A percentile compares a stretch with the other conserved stretches of the same genome.
phyloP scores from a whole-genome alignment of 345 rosid species.

The Draba incana region DNA sequence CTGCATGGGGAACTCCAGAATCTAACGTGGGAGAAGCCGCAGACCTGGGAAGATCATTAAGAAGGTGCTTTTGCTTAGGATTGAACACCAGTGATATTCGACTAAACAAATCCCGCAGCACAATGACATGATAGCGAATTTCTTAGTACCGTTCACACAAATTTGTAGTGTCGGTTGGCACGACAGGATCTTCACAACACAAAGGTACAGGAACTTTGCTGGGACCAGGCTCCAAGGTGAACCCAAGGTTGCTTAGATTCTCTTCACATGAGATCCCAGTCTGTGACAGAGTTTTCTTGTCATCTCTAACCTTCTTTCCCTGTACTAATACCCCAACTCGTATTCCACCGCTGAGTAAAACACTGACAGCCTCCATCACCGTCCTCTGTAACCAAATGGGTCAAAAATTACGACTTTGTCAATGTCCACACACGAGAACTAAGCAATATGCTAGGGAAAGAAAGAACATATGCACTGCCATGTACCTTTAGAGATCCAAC shows the following conservation, averaged over 20 bases:
- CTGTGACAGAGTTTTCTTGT: slow-evolving; percentile 69
- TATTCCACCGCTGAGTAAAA: slow-evolving; percentile 72
- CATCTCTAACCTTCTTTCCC: slow-evolving; percentile 87
- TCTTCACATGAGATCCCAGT: slow-evolving; percentile 67
- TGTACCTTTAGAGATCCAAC: slow-evolving; percentile 53
- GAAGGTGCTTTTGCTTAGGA: slow-evolving; percentile 45
- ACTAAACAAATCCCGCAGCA: slow-evolving; percentile 39
- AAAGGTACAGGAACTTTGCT: slow-evolving; percentile 46
- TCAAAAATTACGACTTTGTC: slow-evolving; percentile 17
- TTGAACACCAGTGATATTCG: slow-evolving; percentile 34
- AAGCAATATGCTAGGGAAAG: slow-evolving; percentile 5
- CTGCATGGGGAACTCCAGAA: slow-evolving; percentile 46
- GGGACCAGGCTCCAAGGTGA: slow-evolving; percentile 69
- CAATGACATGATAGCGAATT: slow-evolving; percentile 27
- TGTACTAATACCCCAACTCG: slow-evolving; percentile 71
- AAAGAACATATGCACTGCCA: slow-evolving; percentile 15
- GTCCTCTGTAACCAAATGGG: slow-evolving; percentile 55
- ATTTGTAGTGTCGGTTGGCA: slow-evolving; percentile 42
- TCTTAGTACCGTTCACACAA: slow-evolving; percentile 56
- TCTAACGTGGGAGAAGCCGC: slow-evolving; percentile 50
- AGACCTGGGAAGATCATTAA: slow-evolving; percentile 55
- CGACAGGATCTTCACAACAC: slow-evolving; percentile 52
- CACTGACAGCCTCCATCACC: slow-evolving; percentile 70
- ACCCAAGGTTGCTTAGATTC: slow-evolving; percentile 59
- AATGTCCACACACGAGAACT: slow-evolving; percentile 17